These are phyloP conservation scores for Kodamaea kakaduensis DNA, from an alignment of 805 yeast genomes.

Conservation along the genomic window DNA sequence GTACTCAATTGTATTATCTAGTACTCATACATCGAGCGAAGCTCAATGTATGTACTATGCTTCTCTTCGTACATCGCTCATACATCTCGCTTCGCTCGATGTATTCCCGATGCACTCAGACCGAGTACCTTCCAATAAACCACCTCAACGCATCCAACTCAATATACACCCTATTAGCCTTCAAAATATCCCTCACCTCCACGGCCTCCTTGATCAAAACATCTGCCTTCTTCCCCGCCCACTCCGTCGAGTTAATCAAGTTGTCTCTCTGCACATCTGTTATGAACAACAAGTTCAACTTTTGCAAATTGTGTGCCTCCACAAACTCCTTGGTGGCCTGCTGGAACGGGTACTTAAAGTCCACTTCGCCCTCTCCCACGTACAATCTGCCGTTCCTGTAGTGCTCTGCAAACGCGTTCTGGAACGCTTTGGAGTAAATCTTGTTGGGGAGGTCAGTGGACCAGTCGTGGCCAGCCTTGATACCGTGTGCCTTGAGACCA, in stretches of 20 bases:
- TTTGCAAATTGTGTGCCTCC: constrained; percentile 44
- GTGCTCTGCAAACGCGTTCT: constrained; percentile 77
- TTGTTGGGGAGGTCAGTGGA: constrained; percentile 71
- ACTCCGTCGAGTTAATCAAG: constrained; percentile 55
- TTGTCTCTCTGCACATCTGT: constrained; percentile 59
- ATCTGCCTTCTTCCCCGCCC: constrained; percentile 51
- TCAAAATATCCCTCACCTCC: constrained; percentile 77
- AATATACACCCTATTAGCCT: constrained; percentile 70
- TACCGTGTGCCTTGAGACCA: constrained; percentile 87
- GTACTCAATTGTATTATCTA: too few relatives aligned
- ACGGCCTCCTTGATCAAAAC: constrained; percentile 73
- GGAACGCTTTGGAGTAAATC: constrained; percentile 70
- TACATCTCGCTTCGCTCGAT: too few relatives aligned
- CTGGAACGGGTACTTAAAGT: constrained; percentile 38
- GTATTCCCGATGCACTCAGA: too few relatives aligned
- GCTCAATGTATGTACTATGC: too few relatives aligned
- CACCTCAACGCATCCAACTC: constrained; percentile 71
- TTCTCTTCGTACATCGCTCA: too few relatives aligned
- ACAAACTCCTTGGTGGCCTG: constrained; percentile 49
- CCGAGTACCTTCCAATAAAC: constrained; percentile 35
- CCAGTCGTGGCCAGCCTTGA: constrained; percentile 87
- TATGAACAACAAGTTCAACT: constrained; percentile 62
- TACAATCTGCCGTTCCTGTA: constrained; percentile 71
- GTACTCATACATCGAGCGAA: too few relatives aligned
- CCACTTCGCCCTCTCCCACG: constrained; percentile 49